These are phyloP conservation scores for Chloranthus sessilifolius DNA, from an alignment of 164 flowering plant species.

Conservation along the genomic window DNA sequence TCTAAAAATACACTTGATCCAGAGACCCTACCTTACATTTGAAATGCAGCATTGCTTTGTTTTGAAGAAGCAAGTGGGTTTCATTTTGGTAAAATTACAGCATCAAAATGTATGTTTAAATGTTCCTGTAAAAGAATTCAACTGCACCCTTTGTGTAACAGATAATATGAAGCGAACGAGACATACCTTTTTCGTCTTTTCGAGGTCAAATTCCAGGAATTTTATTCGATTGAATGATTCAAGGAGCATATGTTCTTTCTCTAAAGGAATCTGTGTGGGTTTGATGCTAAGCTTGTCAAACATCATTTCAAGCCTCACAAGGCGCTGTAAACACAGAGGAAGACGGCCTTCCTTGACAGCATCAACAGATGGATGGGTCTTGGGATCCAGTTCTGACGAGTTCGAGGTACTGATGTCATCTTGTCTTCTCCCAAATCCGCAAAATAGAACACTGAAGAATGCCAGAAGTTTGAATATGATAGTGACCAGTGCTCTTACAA, in stretches of 20 bases:
- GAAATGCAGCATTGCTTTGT: too few species aligned
- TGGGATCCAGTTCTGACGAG: slow-evolving; percentile 18
- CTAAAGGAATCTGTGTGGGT: slow-evolving; percentile 61
- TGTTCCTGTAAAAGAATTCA: too few species aligned
- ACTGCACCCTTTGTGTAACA: too few species aligned
- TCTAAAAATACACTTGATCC: too few species aligned
- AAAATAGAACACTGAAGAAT: slow-evolving; percentile 14
- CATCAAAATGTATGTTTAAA: too few species aligned
- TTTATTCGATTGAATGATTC: slow-evolving; percentile 83
- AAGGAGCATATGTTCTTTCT: slow-evolving; percentile 68
- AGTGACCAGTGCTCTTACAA: slow-evolving; percentile 8
- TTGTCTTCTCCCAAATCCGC: slow-evolving; percentile 12
- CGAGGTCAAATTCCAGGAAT: slow-evolving; percentile 76
- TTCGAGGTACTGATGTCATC: slow-evolving; percentile 20
- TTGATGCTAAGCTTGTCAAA: slow-evolving; percentile 53
- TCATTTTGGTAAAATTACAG: too few species aligned
- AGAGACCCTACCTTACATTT: too few species aligned
- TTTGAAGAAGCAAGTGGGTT: too few species aligned
- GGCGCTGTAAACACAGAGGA: slow-evolving; percentile 66
- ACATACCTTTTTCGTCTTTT: slow-evolving; percentile 75
- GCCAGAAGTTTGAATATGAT: slow-evolving; percentile 20
- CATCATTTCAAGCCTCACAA: slow-evolving; percentile 62
- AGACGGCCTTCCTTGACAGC: slow-evolving; percentile 33
- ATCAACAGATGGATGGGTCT: slow-evolving; percentile 22
- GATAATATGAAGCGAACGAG: neutral